Conservation (phyloP, 192 early-diverging fungal genomes). For the Rhizophagus sp. region DNA sequence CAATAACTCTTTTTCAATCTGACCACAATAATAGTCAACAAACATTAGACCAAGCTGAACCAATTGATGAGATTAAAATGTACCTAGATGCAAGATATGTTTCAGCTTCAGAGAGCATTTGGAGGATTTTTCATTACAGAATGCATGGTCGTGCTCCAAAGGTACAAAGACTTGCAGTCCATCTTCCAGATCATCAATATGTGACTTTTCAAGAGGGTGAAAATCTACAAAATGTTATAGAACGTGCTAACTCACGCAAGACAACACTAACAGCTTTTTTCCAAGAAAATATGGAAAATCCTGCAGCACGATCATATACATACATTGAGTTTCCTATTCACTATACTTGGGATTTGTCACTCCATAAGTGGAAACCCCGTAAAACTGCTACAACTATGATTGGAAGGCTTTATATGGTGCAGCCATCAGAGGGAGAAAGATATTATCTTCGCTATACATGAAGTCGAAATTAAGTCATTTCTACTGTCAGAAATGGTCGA, state of each 20-base stretch:
- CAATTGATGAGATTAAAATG: not conserved
- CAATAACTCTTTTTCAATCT: not conserved
- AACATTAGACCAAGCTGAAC: not conserved
- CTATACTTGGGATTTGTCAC: conserved; percentile 1
- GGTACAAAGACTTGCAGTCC: conserved; percentile 24
- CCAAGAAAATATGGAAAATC: not conserved
- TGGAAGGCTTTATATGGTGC: conserved; percentile 25
- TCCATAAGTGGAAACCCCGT: conserved; percentile 8
- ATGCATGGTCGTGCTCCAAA: conserved; percentile 22
- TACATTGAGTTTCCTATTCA: conserved; percentile 10
- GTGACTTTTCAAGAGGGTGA: conserved; percentile 10
- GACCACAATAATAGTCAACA: not conserved
- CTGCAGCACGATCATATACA: not conserved
- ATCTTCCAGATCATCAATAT: conserved; percentile 17
- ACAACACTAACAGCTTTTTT: conserved; percentile 30
- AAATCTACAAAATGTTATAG: not conserved
- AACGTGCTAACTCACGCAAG: not conserved
- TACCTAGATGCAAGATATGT: conserved; percentile 34
- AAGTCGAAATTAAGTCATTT: too few relatives aligned
- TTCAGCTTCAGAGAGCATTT: conserved; percentile 34
- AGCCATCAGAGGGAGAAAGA: conserved; percentile 31
- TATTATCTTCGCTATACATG: conserved; percentile 29
- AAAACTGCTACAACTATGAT: not conserved
- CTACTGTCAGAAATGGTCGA: too few relatives aligned
- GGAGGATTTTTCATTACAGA: conserved; percentile 33